These are phyloP conservation scores for Fraxinus latifolia DNA, from an alignment of 305 asterid genomes.

Conservation along the genomic window DNA sequence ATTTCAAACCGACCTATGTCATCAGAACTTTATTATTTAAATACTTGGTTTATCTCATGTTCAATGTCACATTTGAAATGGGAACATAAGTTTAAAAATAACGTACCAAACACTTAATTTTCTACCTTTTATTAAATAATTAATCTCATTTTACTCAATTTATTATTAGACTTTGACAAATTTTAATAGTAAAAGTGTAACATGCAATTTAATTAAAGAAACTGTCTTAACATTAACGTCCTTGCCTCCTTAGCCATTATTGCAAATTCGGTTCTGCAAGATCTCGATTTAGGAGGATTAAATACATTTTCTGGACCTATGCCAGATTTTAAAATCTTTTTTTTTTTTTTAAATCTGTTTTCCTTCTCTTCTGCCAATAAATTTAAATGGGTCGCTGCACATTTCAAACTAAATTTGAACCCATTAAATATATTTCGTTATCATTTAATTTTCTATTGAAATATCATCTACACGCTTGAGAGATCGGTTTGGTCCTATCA, in stretches of 20 bases:
- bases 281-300: background rate
- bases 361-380: no score
- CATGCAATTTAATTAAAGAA: background rate
- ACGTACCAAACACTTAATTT: background rate
- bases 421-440: background rate
- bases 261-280: background rate
- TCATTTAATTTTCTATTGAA: no score
- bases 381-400: background rate
- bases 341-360: no score
- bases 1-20: background rate
- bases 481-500: background rate
- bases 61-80: background rate
- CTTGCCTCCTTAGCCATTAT: background rate
- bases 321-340: no score
- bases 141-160: background rate
- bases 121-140: background rate
- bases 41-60: background rate
- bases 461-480: background rate
- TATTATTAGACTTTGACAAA: background rate
- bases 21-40: background rate
- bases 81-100: background rate
- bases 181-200: background rate
- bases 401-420: no score
- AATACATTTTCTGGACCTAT: background rate
- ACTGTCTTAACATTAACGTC: background rate